A percentile compares a stretch with the other conserved stretches of the same genome.
Conservation (phyloP, 306 rosid species). For the Vicia villosa region DNA sequence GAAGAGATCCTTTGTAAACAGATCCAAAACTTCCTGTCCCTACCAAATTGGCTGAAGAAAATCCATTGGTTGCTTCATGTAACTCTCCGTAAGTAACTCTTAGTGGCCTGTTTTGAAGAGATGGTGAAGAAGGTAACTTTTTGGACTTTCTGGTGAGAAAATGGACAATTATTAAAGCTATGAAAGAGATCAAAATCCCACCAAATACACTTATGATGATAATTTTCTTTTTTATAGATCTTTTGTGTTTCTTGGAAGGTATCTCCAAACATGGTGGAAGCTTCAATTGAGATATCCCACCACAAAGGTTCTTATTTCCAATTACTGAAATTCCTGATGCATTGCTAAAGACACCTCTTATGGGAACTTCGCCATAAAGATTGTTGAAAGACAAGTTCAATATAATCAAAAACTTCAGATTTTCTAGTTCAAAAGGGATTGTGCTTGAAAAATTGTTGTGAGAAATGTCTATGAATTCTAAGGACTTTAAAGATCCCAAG, state of each 20-base stretch:
- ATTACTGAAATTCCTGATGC: constrained; percentile 16
- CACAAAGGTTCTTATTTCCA: constrained; percentile 44
- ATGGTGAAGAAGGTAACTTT: neutral
- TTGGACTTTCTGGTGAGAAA: constrained; percentile 1
- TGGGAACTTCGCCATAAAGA: constrained; percentile 48
- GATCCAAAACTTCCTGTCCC: constrained; percentile 42
- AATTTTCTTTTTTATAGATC: neutral
- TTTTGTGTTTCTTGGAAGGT: neutral
- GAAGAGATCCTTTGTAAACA: constrained; percentile 45
- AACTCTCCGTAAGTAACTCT: constrained; percentile 43
- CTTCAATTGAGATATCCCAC: constrained; percentile 39
- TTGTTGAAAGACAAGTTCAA: constrained; percentile 43
- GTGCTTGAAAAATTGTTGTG: constrained; percentile 36
- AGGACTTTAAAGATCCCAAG: too few species aligned
- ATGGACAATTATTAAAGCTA: neutral
- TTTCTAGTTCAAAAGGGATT: constrained; percentile 30
- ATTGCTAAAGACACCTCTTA: constrained; percentile 36
- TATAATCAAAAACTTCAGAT: neutral
- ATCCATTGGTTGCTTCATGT: constrained; percentile 48
- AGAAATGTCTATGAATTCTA: constrained; percentile 29
- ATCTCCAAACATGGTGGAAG: constrained; percentile 15
- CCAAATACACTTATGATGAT: constrained; percentile 1
- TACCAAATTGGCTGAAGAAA: constrained; percentile 36
- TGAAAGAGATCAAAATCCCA: neutral
- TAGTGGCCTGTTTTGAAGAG: neutral